phyloP scores from a whole-genome alignment of 768 basidiomycete genomes.

The Cystofilobasidium capitatum region DNA sequence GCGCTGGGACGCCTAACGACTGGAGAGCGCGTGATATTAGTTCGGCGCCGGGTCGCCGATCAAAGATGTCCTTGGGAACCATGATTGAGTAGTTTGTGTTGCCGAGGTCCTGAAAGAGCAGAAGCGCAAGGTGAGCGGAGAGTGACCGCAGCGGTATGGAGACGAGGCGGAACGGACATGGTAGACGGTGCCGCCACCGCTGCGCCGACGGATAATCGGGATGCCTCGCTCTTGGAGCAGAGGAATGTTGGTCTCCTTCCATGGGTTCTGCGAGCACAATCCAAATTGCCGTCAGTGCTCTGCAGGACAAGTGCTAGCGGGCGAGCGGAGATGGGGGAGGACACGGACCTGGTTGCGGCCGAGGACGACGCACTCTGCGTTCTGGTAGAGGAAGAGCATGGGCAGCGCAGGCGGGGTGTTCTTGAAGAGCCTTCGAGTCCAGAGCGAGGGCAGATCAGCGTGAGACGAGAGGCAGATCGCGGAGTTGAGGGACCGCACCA shows the following conservation, averaged over 20 bases:
- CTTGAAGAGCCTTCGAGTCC: slow-evolving; percentile 58
- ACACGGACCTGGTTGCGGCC: slow-evolving; percentile 64
- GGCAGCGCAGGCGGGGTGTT: slow-evolving; percentile 58
- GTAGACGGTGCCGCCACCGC: slow-evolving; percentile 92
- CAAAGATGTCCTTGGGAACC: slow-evolving; percentile 67
- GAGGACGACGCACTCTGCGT: slow-evolving; percentile 79
- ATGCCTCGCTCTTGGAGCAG: slow-evolving; percentile 49
- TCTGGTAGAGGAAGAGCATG: slow-evolving; percentile 75
- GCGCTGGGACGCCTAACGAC: slow-evolving; percentile 59
- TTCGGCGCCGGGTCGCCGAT: slow-evolving; percentile 65
- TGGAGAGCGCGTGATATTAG: slow-evolving; percentile 64
- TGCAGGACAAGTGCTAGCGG: background rate
- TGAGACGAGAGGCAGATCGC: background rate
- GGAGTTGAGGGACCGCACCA: slow-evolving; percentile 49
- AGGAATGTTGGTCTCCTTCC: slow-evolving; percentile 84
- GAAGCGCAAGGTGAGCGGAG: background rate
- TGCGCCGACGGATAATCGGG: slow-evolving; percentile 72
- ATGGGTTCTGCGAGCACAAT: slow-evolving; percentile 60
- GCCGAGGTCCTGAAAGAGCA: slow-evolving; percentile 64
- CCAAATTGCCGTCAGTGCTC: background rate
- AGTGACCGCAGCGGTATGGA: background rate
- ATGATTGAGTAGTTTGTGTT: slow-evolving; percentile 97
- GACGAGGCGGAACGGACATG: slow-evolving; percentile 56
- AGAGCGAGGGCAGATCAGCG: background rate
- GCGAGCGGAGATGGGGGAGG: background rate